Base-by-base conservation (phyloP, 495 filamentous ascomycete genomes). In the Xylaria curta region DNA sequence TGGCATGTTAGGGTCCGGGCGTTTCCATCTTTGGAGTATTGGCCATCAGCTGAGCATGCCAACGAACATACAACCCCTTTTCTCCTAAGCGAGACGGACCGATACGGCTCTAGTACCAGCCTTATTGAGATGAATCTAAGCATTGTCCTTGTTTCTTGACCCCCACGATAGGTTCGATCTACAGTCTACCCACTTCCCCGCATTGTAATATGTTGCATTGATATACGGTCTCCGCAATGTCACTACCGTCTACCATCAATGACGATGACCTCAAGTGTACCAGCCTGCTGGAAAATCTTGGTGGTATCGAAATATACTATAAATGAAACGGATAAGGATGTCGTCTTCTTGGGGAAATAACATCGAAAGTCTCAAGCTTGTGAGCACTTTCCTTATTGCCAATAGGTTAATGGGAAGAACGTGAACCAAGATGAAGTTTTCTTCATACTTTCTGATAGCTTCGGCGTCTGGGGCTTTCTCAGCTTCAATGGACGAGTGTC, bases 401-500 rank as follows among this genome's bases (percentile, higher is more conserved):
- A 38, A 21, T 68, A 1, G 28, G 17, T 17, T 40, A 4, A 4
- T 46, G 6, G 26, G 2, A 12, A 51, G 19, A 60, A 49, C 54
- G 19, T 63, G 68, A 58, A 54, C 28, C 26, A 38, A 31, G 60
- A 76, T 74, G 74, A 74, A 44, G 44, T 28, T 60, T 19, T 56
- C 68, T 36, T 59, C 69, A 54, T 15, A 59, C 53, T 44, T 70
- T 54, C 36, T 76, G 1, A 13, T 68, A 24, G 62, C 61, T 49
- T 74, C 61, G 21, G 66, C 70, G 42, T 36, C 47, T 31, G 46
- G 53, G 8, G 49, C 53, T 33, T 33, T 74, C 4, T 60, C 61
- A 0, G 75, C 33, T n/a, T 72, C 73, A 13, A 26, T 73, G 21
- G 74, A 75, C 26, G 68, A 74, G 8, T 95, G 92, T 76, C 91